Percentiles rank a stretch among this genome's conserved stretches.
These are phyloP conservation scores for Sedum album DNA, from an alignment of 164 flowering plant genomes.

Conservation along the genomic window DNA sequence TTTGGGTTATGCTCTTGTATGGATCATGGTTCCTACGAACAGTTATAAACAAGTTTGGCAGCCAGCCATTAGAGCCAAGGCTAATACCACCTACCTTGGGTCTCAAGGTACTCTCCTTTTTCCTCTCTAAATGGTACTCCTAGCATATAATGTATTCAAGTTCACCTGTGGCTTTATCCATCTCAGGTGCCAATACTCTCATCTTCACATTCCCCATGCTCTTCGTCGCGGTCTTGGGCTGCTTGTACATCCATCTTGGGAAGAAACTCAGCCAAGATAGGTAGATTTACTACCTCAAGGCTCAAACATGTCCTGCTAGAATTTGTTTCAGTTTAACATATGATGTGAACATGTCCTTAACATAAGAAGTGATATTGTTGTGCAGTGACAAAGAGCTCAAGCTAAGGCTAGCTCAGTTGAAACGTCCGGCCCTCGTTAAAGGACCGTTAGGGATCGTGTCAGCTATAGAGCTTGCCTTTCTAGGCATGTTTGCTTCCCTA, in stretches of 20 bases:
- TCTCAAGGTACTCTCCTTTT: constrained; percentile 32
- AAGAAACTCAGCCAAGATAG: constrained; percentile 24
- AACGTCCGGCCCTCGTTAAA: constrained; percentile 43
- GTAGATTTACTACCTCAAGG: constrained; percentile 13
- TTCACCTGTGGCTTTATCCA: not conserved
- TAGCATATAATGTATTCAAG: not conserved
- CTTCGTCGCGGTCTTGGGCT: constrained; percentile 47
- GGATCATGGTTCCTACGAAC: constrained; percentile 56
- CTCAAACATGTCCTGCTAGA: not conserved
- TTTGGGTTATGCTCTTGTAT: constrained; percentile 41
- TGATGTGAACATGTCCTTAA: not conserved
- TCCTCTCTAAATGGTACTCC: not conserved
- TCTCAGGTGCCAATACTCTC: constrained; percentile 20
- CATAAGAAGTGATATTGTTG: not conserved
- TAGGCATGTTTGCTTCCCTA: constrained; percentile 57
- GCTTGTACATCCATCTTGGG: constrained; percentile 54
- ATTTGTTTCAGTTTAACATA: too few species aligned
- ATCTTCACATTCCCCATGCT: constrained; percentile 49
- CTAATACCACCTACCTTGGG: constrained; percentile 45
- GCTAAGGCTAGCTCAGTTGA: constrained; percentile 19
- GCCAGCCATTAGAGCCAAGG: constrained; percentile 19
- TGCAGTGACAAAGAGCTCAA: not conserved
- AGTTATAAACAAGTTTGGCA: constrained; percentile 32
- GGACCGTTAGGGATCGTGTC: constrained; percentile 77
- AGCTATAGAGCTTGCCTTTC: constrained; percentile 38